phyloP scores from a whole-genome alignment of 306 rosid genomes.

The Parietaria judaica region DNA sequence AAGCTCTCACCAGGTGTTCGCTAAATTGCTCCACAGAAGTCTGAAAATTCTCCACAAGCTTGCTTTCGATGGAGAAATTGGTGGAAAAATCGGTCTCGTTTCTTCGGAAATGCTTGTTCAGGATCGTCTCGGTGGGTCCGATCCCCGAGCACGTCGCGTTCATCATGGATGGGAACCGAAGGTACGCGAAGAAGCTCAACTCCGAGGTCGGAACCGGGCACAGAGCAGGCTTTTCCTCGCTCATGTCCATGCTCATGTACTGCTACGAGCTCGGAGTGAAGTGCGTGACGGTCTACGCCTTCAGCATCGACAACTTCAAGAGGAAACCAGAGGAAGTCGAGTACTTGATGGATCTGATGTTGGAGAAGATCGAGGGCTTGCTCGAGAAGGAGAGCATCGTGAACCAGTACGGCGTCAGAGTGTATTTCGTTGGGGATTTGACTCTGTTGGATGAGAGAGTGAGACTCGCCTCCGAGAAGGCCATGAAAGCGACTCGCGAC shows the following conservation, averaged over 20 bases:
- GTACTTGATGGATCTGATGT: conserved; percentile 59
- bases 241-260: conserved; percentile 43
- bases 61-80: conserved; percentile 5
- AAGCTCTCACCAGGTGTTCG: neutral
- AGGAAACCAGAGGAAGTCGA: conserved; percentile 54
- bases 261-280: conserved; percentile 70
- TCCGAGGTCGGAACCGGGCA: conserved; percentile 49
- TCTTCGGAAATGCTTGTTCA: conserved; percentile 47
- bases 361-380: conserved; percentile 54
- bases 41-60: neutral
- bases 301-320: conserved; percentile 79
- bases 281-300: conserved; percentile 61
- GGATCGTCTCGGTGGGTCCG: conserved; percentile 49
- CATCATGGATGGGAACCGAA: conserved; percentile 90
- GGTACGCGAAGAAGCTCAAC: conserved; percentile 55
- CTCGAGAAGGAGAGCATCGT: conserved; percentile 43
- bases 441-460: conserved; percentile 44
- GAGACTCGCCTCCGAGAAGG: conserved; percentile 54
- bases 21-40: neutral
- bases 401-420: conserved; percentile 46
- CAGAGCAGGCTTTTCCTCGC: conserved; percentile 51
- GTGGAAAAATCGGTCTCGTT: conserved; percentile 26
- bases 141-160: conserved; percentile 71
- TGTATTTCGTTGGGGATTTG: conserved; percentile 57
- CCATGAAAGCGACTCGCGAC: conserved; percentile 52